Conservation (phyloP, 495 filamentous ascomycete genomes). For the Lasiosphaeria hispida region DNA sequence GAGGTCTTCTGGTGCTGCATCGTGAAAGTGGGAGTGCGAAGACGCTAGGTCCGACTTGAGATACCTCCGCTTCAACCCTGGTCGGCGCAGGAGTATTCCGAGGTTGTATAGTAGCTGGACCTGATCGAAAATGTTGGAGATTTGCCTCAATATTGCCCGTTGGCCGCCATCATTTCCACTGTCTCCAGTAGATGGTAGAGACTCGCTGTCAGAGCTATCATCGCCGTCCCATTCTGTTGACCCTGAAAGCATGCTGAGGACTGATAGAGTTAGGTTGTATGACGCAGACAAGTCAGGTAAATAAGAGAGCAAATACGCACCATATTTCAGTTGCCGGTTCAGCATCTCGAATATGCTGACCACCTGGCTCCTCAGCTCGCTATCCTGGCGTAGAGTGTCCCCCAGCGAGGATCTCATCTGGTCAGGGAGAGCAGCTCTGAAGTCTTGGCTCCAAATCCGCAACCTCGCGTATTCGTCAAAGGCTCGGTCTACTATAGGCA, state of each 20-base stretch:
- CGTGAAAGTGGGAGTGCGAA: background rate
- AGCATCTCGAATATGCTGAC: background rate
- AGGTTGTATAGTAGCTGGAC: background rate
- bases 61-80: background rate
- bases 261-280: too few relatives aligned
- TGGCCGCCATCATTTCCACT: background rate
- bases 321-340: background rate
- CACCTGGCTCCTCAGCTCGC: background rate
- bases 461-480: conserved; percentile 7
- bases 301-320: too few relatives aligned
- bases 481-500: background rate
- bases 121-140: background rate
- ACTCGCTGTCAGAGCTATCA: too few relatives aligned
- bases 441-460: conserved; percentile 3
- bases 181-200: too few relatives aligned
- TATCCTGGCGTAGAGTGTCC: background rate
- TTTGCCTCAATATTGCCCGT: background rate
- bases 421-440: conserved; percentile 4
- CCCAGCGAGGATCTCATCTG: background rate
- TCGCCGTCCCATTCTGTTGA: too few relatives aligned
- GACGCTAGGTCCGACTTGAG: background rate
- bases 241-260: background rate
- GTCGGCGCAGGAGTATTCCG: background rate
- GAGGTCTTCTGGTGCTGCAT: background rate
- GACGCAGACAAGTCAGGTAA: too few relatives aligned